phyloP scores from a whole-genome alignment of 768 basidiomycete species.

The Serendipita vermifera region DNA sequence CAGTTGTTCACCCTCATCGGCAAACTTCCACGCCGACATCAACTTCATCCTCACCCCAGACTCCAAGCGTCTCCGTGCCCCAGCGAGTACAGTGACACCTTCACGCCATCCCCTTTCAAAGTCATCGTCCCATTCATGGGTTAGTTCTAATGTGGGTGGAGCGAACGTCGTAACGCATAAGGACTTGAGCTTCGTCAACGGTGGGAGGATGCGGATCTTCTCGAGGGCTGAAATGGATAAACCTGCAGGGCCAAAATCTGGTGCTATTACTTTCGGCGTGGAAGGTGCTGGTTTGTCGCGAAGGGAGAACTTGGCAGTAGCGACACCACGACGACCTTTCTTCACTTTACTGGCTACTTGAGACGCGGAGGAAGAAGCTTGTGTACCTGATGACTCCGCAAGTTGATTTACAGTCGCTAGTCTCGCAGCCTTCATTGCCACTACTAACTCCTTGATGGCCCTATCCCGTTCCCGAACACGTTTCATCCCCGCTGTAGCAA shows the following conservation, averaged over 20 bases:
- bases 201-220: constrained; percentile 47
- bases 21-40: constrained; percentile 32
- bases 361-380: not conserved
- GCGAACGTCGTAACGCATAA: constrained; percentile 31
- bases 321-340: constrained; percentile 47
- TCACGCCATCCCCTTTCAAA: constrained; percentile 54
- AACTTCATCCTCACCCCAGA: constrained; percentile 35
- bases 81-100: constrained; percentile 41
- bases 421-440: not conserved
- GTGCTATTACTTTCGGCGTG: constrained; percentile 10
- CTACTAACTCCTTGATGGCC: constrained; percentile 30
- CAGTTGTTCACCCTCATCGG: constrained; percentile 19
- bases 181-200: constrained; percentile 35
- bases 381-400: not conserved
- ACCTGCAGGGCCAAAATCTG: too few species aligned
- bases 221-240: constrained; percentile 16
- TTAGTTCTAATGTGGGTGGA: not conserved
- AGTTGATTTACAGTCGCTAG: not conserved
- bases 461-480: constrained; percentile 57
- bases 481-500: constrained; percentile 47
- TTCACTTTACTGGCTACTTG: not conserved
- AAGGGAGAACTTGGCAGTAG: constrained; percentile 51
- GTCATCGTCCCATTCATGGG: constrained; percentile 25
- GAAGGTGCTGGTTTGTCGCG: constrained; percentile 16
- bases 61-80: constrained; percentile 34